Base-by-base conservation (phyloP, 768 basidiomycete species). In the Trametes cingulata region DNA sequence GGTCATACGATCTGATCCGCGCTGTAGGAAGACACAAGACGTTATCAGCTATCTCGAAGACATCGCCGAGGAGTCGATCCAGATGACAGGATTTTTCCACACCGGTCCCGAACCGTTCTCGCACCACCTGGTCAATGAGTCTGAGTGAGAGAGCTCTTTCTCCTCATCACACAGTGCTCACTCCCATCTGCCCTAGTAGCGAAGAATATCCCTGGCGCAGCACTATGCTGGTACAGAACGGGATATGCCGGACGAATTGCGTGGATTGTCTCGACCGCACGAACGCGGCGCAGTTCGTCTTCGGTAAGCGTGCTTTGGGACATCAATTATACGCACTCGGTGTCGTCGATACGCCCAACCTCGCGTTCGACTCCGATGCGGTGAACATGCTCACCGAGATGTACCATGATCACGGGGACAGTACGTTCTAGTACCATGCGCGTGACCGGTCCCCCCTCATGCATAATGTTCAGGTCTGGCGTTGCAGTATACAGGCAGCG, bases 361-460 rank as follows among this genome's bases (percentile, higher is more conserved):
- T 99, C 37, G 83, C 87, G 0, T 96, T 96, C 69, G 94, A 96
- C 68, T 93, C 91, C 10, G 95, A 96, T 72, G 95, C 93, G 1
- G 91, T 95, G 40, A 94, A 95, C 71, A 95, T 98, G 85, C 70
- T 99, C 65, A 98, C 95, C 3, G 94, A 97, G 75, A 98, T 99
- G 95, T 98, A 95, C 72, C 94, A 96, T 70, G 94, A 97, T 72
- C 95, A 97, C 65, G 94, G 94, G 1, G 94, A 97, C 69, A 95
- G 93, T 94, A 69, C 68, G 90, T 74, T 14, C 56, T 20, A 15
- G 29, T 46, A 37, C n/a, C 27, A 24, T 35, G 33, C 33, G 42
- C 42, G 52, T 42, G 24, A 40, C 27, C 5, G 20, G 2, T 15
- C 3, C 29, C 24, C 2, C 29, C 27, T 58, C 2, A 10, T 56